Evolutionary conservation across 2,329 filamentous ascomycete species (phyloP).

Genomic region (Diplodia mutila): DNA sequence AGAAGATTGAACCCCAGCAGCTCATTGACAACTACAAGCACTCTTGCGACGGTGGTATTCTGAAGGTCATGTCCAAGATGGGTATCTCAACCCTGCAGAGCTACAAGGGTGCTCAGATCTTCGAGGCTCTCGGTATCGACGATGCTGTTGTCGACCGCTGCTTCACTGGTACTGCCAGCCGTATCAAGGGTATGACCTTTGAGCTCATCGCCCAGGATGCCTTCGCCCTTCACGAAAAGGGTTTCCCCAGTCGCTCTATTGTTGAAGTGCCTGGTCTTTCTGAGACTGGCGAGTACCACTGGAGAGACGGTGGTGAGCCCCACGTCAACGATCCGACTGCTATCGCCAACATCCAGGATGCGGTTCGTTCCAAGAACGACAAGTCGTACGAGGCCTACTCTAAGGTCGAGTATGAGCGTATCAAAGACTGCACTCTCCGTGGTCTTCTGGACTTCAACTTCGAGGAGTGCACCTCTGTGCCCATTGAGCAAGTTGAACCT

Average conservation of each 20-base stretch:
- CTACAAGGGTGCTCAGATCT: conserved; percentile 98
- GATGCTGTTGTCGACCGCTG: conserved; percentile 90
- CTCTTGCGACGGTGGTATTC: conserved; percentile 91
- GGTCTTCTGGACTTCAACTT: conserved; percentile 96
- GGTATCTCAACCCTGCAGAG: conserved; percentile 94
- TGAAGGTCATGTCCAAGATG: conserved; percentile 99
- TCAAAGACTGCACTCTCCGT: conserved; percentile 93
- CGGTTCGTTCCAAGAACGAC: conserved; percentile 95
- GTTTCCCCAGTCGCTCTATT: conserved; percentile 81
- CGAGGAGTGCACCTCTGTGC: conserved; percentile 79
- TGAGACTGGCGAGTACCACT: conserved; percentile 97
- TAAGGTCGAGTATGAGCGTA: conserved; percentile 88
- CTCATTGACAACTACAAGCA: conserved; percentile 96
- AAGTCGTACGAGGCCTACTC: conserved; percentile 98
- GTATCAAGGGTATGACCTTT: conserved; percentile 92
- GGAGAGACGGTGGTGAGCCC: conserved; percentile 93
- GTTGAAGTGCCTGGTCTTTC: conserved; percentile 76
- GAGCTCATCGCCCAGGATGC: conserved; percentile 92
- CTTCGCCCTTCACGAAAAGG: conserved; percentile 92
- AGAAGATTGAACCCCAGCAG: conserved; percentile 78
- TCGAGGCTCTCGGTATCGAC: conserved; percentile 92
- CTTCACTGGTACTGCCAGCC: conserved; percentile 91
- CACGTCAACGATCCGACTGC: conserved; percentile 94
- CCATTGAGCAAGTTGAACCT: conserved; percentile 95
- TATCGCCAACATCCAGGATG: conserved; percentile 96